A percentile compares a stretch with the other conserved stretches of the same genome.
phyloP scores from a whole-genome alignment of 2,329 filamentous ascomycete genomes.

The Chaetomiaceae sp. region DNA sequence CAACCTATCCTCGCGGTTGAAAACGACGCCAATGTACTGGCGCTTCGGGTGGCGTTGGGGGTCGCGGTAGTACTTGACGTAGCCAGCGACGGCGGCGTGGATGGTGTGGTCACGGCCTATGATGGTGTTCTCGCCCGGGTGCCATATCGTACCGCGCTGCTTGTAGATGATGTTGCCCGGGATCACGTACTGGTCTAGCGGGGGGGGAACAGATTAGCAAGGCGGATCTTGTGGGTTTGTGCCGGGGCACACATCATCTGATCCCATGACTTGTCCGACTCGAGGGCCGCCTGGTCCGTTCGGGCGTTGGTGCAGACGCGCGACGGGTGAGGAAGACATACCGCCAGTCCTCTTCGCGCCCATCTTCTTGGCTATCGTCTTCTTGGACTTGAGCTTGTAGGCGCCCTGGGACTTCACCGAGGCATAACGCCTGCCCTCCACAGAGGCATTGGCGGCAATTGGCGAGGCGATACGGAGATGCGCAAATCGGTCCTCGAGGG shows the following conservation, averaged over 20 bases:
- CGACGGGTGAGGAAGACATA: constrained; percentile 39
- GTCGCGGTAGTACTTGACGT: constrained; percentile 96
- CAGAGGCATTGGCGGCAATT: constrained; percentile 35
- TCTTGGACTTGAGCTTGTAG: constrained; percentile 60
- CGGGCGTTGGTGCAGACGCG: neutral
- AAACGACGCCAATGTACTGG: constrained; percentile 91
- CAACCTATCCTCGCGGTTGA: constrained; percentile 74
- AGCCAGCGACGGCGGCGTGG: constrained; percentile 77
- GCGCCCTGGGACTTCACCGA: constrained; percentile 61
- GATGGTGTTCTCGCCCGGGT: constrained; percentile 88
- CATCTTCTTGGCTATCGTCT: constrained; percentile 70
- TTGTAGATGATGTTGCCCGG: constrained; percentile 98
- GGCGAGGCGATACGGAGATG: constrained; percentile 31
- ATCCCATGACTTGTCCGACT: neutral
- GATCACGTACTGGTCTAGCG: constrained; percentile 79
- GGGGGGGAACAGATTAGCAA: neutral
- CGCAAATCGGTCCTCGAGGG: constrained; percentile 29
- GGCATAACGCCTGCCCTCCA: constrained; percentile 50
- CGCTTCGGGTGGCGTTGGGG: constrained; percentile 75
- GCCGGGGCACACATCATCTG: neutral
- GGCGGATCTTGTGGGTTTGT: neutral
- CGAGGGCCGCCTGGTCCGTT: too few relatives aligned
- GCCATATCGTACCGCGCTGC: constrained; percentile 92
- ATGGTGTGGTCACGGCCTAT: constrained; percentile 97
- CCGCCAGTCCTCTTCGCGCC: constrained; percentile 91